These are phyloP conservation scores for Wickerhamia fluorescens DNA, from an alignment of 805 yeast species.

Conservation along the genomic window DNA sequence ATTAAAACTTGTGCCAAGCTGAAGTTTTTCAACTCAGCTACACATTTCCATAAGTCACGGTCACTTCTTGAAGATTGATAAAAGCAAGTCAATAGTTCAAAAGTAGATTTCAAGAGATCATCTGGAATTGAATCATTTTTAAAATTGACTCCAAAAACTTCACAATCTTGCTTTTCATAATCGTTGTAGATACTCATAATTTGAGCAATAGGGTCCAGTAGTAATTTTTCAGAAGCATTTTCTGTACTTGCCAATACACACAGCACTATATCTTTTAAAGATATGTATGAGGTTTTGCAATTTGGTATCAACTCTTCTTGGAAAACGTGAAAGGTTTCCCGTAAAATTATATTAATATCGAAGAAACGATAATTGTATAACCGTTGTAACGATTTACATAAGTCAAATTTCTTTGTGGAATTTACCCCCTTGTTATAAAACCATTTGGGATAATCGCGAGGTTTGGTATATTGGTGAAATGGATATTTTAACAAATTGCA, in stretches of 20 bases:
- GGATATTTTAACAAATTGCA: too few species aligned
- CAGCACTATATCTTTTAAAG: constrained; percentile 3
- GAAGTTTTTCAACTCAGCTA: constrained; percentile 7
- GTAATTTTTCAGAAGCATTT: neutral
- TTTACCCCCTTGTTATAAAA: constrained; percentile 10
- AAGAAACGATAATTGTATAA: constrained; percentile 9
- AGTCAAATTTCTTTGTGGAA: constrained; percentile 6
- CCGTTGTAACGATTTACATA: constrained; percentile 3
- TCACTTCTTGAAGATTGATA: constrained; percentile 4
- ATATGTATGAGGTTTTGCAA: constrained; percentile 2
- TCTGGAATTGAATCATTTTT: constrained; percentile 2
- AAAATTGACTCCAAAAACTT: constrained; percentile 4
- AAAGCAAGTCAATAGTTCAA: constrained; percentile 4
- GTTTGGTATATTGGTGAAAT: too few species aligned
- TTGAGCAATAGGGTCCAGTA: constrained; percentile 1
- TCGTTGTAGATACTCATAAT: constrained; percentile 3
- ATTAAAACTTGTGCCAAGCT: constrained; percentile 9
- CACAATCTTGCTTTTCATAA: constrained; percentile 6
- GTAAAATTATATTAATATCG: constrained; percentile 7
- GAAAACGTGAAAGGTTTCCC: constrained; percentile 6
- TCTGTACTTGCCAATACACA: constrained; percentile 1
- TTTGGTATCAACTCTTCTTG: too few species aligned
- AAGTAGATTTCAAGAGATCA: constrained; percentile 6
- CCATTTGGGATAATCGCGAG: constrained; percentile 5
- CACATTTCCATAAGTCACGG: constrained; percentile 7